Percentiles rank a stretch among this genome's conserved stretches.
phyloP scores from a whole-genome alignment of 1,284 basidiomycete genomes.

The Limonomyces culmigenus region DNA sequence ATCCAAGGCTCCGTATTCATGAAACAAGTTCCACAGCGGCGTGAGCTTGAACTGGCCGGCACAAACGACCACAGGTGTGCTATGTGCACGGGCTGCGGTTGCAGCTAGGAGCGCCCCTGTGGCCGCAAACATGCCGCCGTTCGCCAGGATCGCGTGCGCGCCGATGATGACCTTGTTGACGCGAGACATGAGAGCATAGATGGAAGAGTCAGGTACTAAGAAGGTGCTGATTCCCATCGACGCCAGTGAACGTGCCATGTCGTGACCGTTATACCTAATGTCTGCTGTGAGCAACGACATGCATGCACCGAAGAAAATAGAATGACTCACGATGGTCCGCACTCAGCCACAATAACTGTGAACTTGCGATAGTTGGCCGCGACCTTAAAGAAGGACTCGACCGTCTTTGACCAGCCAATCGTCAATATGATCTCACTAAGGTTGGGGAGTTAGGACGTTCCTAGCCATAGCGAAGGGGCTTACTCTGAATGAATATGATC shows the following conservation, averaged over 20 bases:
- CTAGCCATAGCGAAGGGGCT: slow-evolving; percentile 13
- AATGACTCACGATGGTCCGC: slow-evolving; percentile 65
- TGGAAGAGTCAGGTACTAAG: slow-evolving; percentile 88
- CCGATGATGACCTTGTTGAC: slow-evolving; percentile 94
- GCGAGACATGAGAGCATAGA: slow-evolving; percentile 92
- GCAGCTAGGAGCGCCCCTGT: slow-evolving; percentile 75
- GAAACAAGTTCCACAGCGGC: slow-evolving; percentile 84
- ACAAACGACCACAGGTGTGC: slow-evolving; percentile 87
- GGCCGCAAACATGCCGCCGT: slow-evolving; percentile 87
- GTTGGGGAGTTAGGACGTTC: slow-evolving; percentile 4
- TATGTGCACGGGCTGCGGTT: slow-evolving; percentile 82
- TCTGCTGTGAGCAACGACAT: slow-evolving; percentile 3
- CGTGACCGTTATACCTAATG: slow-evolving; percentile 66
- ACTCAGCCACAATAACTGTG: slow-evolving; percentile 92
- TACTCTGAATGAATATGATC: slow-evolving; percentile 97
- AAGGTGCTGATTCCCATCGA: slow-evolving; percentile 78
- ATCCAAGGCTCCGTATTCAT: slow-evolving; percentile 76
- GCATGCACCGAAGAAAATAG: slow-evolving; percentile 3
- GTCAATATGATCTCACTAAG: slow-evolving; percentile 89
- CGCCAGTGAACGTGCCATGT: slow-evolving; percentile 71
- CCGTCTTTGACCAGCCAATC: slow-evolving; percentile 85
- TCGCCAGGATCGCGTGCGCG: slow-evolving; percentile 84
- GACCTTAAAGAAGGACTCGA: slow-evolving; percentile 85
- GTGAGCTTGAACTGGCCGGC: slow-evolving; percentile 95
- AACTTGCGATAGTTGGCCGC: slow-evolving; percentile 87